Evolutionary conservation across 2,329 filamentous ascomycete genomes (phyloP).

Genomic region (Cryphonectria nitschkei): DNA sequence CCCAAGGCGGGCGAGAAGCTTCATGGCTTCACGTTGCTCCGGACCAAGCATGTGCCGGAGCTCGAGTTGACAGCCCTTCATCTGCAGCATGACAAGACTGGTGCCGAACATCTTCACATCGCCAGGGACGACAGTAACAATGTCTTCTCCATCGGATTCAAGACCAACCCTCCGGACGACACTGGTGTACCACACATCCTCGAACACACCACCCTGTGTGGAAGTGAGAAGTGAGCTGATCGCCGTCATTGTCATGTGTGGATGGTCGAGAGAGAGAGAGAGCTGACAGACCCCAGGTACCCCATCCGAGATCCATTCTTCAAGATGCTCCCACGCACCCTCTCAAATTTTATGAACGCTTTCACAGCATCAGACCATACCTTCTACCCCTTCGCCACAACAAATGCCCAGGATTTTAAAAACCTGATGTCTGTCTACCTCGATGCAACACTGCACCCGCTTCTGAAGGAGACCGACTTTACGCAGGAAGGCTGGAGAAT

Average conservation of each 20-base stretch:
- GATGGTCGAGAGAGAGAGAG: neutral
- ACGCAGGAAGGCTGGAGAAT: constrained; percentile 96
- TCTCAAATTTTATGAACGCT: constrained; percentile 99
- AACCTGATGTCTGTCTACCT: constrained; percentile 97
- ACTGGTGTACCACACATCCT: constrained; percentile 96
- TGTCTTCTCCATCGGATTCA: constrained; percentile 99
- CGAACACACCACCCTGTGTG: constrained; percentile 95
- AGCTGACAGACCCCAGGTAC: constrained; percentile 62
- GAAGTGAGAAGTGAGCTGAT: constrained; percentile 79
- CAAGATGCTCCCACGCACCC: constrained; percentile 96
- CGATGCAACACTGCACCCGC: constrained; percentile 87
- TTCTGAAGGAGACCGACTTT: constrained; percentile 90
- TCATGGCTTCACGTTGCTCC: constrained; percentile 89
- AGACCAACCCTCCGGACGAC: constrained; percentile 96
- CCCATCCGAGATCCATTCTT: constrained; percentile 99
- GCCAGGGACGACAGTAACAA: constrained; percentile 96
- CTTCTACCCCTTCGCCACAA: constrained; percentile 96
- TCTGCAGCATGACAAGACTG: constrained; percentile 91
- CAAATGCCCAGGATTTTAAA: constrained; percentile 91
- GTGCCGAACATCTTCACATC: constrained; percentile 94
- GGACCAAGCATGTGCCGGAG: constrained; percentile 91
- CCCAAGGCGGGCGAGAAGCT: constrained; percentile 83
- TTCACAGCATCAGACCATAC: constrained; percentile 97
- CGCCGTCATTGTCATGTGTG: neutral
- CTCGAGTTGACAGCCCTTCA: constrained; percentile 90